Evolutionary conservation across 1,284 basidiomycete species (phyloP).

Genomic region (Cystobasidiaceae sp.): DNA sequence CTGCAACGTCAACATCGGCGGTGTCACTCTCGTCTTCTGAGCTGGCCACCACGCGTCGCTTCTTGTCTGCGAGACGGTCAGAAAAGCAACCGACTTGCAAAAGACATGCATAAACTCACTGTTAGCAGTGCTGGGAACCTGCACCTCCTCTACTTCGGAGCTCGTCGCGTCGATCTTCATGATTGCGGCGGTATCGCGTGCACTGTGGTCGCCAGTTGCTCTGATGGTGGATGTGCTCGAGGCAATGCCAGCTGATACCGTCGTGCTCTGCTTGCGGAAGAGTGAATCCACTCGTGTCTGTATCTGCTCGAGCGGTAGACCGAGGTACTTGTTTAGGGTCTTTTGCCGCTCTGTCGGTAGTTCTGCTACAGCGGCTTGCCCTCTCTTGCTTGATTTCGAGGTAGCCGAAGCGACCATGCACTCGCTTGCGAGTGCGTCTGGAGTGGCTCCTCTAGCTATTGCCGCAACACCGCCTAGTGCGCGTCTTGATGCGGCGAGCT

Average conservation of each 20-base stretch:
- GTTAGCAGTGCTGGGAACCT: slow-evolving; percentile 6
- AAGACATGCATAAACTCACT: neutral
- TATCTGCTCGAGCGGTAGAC: slow-evolving; percentile 21
- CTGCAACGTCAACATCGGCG: too few relatives aligned
- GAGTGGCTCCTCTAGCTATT: too few relatives aligned
- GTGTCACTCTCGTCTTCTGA: slow-evolving; percentile 28
- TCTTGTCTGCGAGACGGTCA: slow-evolving; percentile 17
- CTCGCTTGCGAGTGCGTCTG: too few relatives aligned
- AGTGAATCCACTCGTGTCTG: slow-evolving; percentile 27
- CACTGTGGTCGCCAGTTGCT: too few relatives aligned
- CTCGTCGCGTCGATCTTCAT: slow-evolving; percentile 25
- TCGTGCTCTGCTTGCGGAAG: slow-evolving; percentile 16
- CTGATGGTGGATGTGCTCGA: too few relatives aligned
- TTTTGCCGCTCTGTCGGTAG: slow-evolving; percentile 19
- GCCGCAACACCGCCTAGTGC: too few relatives aligned
- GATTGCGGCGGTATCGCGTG: too few relatives aligned
- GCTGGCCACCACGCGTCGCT: slow-evolving; percentile 30
- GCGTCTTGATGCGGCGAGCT: too few relatives aligned
- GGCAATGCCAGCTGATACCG: too few relatives aligned
- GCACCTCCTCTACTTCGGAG: slow-evolving; percentile 10
- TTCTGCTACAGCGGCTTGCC: too few relatives aligned
- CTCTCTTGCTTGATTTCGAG: too few relatives aligned
- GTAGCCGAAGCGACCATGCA: too few relatives aligned
- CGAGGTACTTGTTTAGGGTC: slow-evolving; percentile 28
- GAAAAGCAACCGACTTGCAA: neutral